phyloP scores from a whole-genome alignment of 225 moss, liverwort and hornwort genomes.

The Sphagnum contortum region DNA sequence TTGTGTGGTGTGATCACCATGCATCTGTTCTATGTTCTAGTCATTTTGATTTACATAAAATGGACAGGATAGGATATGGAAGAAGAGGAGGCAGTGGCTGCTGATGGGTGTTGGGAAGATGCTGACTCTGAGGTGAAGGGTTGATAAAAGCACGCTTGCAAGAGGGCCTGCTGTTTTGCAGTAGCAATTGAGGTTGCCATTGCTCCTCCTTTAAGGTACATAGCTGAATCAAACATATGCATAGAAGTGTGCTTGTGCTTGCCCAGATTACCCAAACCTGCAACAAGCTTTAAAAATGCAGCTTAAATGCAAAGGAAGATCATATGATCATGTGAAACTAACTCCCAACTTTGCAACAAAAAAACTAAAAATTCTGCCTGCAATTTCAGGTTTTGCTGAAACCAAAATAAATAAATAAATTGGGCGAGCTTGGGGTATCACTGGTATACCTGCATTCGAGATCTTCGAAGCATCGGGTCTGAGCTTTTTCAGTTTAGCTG shows the following conservation, averaged over 20 bases:
- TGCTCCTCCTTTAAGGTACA: constrained; percentile 20
- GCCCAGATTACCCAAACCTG: constrained; percentile 7
- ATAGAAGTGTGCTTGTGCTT: constrained; percentile 20
- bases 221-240: constrained; percentile 26
- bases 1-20: neutral
- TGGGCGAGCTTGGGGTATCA: no score
- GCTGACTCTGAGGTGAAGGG: neutral
- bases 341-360: no score
- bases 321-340: no score
- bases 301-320: no score
- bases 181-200: constrained; percentile 20
- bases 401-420: no score
- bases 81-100: no score
- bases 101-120: neutral
- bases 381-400: no score
- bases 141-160: neutral
- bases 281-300: no score
- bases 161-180: constrained; percentile 9
- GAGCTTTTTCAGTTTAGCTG: no score
- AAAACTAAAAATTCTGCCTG: no score
- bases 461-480: no score
- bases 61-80: neutral
- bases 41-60: neutral
- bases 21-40: neutral
- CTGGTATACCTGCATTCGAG: no score